These are phyloP conservation scores for Mortierella sp. DNA, from an alignment of 371 early-diverging fungal genomes.

Conservation along the genomic window DNA sequence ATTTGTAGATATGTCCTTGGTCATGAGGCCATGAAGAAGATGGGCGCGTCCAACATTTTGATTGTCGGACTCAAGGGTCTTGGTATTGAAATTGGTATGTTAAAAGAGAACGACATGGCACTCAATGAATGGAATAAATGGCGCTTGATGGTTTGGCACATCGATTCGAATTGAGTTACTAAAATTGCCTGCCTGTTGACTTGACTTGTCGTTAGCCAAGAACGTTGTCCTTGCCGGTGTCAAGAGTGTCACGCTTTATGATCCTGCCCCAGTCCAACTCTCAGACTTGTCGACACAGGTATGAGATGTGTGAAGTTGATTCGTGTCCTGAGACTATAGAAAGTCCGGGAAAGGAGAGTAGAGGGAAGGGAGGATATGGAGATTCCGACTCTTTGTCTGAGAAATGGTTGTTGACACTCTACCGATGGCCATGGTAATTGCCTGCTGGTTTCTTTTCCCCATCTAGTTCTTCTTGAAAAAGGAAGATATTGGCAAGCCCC, in stretches of 20 bases:
- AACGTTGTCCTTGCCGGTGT: slow-evolving; percentile 99
- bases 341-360: too few species aligned
- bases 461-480: slow-evolving; percentile 91
- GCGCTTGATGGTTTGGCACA: too few species aligned
- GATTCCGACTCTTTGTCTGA: not conserved
- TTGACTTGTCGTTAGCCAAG: slow-evolving; percentile 77
- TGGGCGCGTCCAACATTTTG: slow-evolving; percentile 97
- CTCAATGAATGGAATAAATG: too few species aligned
- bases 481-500: slow-evolving; percentile 93
- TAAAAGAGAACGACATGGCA: too few species aligned
- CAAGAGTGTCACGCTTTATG: slow-evolving; percentile 96
- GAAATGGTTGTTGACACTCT: not conserved
- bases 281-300: slow-evolving; percentile 96
- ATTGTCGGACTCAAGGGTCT: slow-evolving; percentile 97
- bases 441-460: slow-evolving; percentile 14
- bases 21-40: slow-evolving; percentile 99
- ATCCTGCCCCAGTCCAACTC: slow-evolving; percentile 78
- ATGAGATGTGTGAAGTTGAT: slow-evolving; percentile 21
- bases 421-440: not conserved
- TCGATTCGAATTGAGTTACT: too few species aligned
- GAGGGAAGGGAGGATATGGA: not conserved
- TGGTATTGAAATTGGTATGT: slow-evolving; percentile 97
- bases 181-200: not conserved
- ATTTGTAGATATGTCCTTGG: slow-evolving; percentile 95
- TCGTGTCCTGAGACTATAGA: too few species aligned